Base-by-base conservation (phyloP, 192 early-diverging fungal species). In the Entophlyctis helioformis region DNA sequence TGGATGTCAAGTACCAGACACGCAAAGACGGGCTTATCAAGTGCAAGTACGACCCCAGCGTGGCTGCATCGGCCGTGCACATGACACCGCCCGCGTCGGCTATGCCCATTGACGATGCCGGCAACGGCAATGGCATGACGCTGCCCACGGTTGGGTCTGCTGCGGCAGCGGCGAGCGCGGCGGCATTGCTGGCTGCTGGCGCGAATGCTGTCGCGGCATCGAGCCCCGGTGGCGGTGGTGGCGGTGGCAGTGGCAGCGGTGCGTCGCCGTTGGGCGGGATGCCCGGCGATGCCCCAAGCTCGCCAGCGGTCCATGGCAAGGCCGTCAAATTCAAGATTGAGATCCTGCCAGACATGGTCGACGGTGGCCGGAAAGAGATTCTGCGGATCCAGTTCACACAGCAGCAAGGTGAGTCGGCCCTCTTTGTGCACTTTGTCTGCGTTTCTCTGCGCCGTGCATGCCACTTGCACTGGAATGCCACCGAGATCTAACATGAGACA, bases 261-360 rank as follows among this genome's bases (percentile, higher is more conserved):
- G n/a, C n/a, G n/a, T n/a, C n/a, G n/a, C n/a, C n/a, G n/a, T n/a
- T n/a, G n/a, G n/a, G n/a, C n/a, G n/a, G n/a, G n/a, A n/a, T n/a
- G n/a, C n/a, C n/a, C n/a, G n/a, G n/a, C n/a, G 27, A n/a, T 25
- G 28, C 15, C 20, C 13, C 31, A 22, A 24, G 27, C 21, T 18
- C 43, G 19, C 39, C 43, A 24, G 20, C 58, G 12, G 22, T 24
- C 2, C 20, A 22, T 12, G n/a, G 43, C 1, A 60, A 68, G 42
- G 44, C 29, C 31, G 48, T 57, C 24, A 69, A 66, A 36, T 70
- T 70, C 36, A 66, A 60, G 24, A 57, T 70, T 35, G 67, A 70
- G 20, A 48, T 70, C 9, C 20, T 53, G 18, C 10, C 46, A 9
- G 32, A 41, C n/a, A n/a, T n/a, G n/a, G n/a, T n/a, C n/a, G 35